These are phyloP conservation scores for Rosa lucieae DNA, from an alignment of 306 rosid genomes.

Conservation along the genomic window DNA sequence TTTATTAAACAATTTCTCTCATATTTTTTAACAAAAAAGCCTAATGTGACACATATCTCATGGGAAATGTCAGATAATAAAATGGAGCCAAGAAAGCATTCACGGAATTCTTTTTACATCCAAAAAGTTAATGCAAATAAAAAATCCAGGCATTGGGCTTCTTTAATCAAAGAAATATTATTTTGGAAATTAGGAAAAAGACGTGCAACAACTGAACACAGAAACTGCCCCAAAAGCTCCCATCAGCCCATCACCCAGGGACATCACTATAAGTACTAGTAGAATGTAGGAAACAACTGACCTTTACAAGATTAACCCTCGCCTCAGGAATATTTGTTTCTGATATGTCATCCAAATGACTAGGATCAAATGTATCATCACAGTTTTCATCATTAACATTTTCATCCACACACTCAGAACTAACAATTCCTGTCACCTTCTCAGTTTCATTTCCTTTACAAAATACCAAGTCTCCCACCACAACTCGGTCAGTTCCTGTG, in stretches of 20 bases:
- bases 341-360: constrained; percentile 52
- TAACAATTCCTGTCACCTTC: constrained; percentile 38
- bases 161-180: not conserved
- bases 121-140: not conserved
- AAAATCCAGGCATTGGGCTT: not conserved
- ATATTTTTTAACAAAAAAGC: not conserved
- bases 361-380: constrained; percentile 40
- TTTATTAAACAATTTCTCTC: not conserved
- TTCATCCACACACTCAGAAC: constrained; percentile 46
- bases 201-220: not conserved
- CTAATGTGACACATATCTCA: not conserved
- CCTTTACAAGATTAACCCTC: constrained; percentile 56
- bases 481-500: constrained; percentile 71
- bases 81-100: not conserved
- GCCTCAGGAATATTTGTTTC: constrained; percentile 48
- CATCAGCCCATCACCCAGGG: not conserved
- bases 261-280: not conserved
- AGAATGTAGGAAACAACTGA: constrained; percentile 31
- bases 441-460: constrained; percentile 55
- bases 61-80: not conserved
- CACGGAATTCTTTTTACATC: not conserved
- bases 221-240: not conserved
- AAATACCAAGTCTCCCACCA: constrained; percentile 82
- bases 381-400: constrained; percentile 27
- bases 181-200: not conserved